Base-by-base conservation (phyloP, 2,329 filamentous ascomycete genomes). In the Ophiocordyceps robertsii region DNA sequence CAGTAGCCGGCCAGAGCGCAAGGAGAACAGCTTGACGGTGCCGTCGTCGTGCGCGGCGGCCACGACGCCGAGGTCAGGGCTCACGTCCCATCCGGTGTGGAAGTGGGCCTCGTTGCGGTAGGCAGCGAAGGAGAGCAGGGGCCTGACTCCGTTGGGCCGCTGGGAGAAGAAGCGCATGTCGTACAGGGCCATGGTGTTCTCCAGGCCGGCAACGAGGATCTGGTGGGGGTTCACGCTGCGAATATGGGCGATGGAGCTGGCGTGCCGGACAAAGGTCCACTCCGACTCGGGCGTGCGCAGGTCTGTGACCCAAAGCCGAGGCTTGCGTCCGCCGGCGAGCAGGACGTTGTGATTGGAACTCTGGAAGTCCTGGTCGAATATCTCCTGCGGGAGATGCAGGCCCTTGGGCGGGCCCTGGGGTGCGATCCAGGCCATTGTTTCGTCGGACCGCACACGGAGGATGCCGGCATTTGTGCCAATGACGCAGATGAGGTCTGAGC, bases 1-100 rank as follows among this genome's bases (percentile, higher is more conserved):
- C 6, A 77, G 47, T 11, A 53, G 52, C 11, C 58, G 47, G 0
- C 74, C 74, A 2, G 66, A 68, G 8, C 48, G 50, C 7, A 73
- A 52, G 9, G 72, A 75, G 49, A 73, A 76, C 12, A 77, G 48
- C 1, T 51, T 62, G 0, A 77, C 58, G 0, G 56, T 64, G 11
- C 65, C 67, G 39, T 72, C 63, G 33, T 72, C 68, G 38, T 75
- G 71, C 0, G 70, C 72, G 0, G 74, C 69, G 0, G 75, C 75
- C 5, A 75, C 66, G 21, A 73, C 49, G 12, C 70, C 71, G 8
- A 66, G 54, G n/a, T 63, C 60, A 0, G 56, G 39, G 44, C 69
- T 64, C 5, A 71, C 64, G 41, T 75, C 73, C 49, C 77, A 67
- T 1, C 75, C 77, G 10, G 71, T 62, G 16, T 67, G 55, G 36